Evolutionary conservation across 1,139 yeast species (phyloP), one percentile per base, ranked within the genome.

Genomic region (Yamadazyma mexicana): DNA sequence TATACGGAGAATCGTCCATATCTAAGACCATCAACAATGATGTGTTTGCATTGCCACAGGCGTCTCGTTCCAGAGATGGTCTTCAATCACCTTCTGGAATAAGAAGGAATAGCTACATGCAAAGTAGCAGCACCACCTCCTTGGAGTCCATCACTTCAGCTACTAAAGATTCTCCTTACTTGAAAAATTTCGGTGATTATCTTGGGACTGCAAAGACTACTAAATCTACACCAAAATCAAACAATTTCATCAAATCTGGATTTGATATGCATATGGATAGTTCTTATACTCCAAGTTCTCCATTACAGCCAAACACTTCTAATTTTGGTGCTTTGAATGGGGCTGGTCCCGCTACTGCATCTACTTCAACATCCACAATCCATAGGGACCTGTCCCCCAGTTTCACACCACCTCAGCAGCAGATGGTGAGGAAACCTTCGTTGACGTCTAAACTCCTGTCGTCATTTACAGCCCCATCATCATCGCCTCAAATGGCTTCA

Each of bases 141-240:
- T 16, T 40, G 6, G 40, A 40, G 9, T 33, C 48, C 2, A 16
- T 39, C 9, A 15, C 37, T 3, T 29, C 51, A 3, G 35, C 37
- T 5, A 22, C 45, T 2, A 43, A 31, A 23, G 42, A 41, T 9
- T 55, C 66, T 3, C 62, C 62, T 2, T 72, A 72, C 43, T 49
- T 70, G 29, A 61, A 58, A 39, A 66, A 60, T 35, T 69, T 71
- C 46, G 66, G 66, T 15, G 76, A 70, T 22, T 71, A 69, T 39
- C 51, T 72, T 25, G 59, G 69, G 0, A 60, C 63, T n/a, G 69
- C 69, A 2, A 64, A 61, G 34, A 42, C 59, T 2, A 51, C 56
- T 0, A 39, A 52, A 4, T 42, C 42, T 2, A 52, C 59, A 0
- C 60, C 65, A 1, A 46, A 48, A 3, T 56, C 63, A 0, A 45